phyloP scores from a whole-genome alignment of 805 yeast genomes.

The Ogataea salicorniae region DNA sequence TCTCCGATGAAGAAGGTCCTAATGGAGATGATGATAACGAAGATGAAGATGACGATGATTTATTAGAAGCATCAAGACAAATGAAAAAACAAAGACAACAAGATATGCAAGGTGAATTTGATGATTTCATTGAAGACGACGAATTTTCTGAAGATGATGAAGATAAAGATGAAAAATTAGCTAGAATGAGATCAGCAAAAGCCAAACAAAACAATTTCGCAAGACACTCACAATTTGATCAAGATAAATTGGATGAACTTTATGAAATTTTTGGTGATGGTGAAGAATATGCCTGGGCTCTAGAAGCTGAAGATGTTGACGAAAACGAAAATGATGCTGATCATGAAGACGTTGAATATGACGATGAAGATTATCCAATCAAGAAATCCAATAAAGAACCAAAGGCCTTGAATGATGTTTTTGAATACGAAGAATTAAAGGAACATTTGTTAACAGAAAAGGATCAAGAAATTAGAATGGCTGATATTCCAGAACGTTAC shows the following conservation, averaged over 20 bases:
- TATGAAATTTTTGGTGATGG: conserved; percentile 97
- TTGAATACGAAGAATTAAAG: conserved; percentile 89
- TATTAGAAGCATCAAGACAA: conserved; percentile 26
- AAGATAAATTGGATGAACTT: conserved; percentile 87
- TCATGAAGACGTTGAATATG: conserved; percentile 25
- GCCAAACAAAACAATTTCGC: conserved; percentile 28
- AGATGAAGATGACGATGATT: conserved; percentile 27
- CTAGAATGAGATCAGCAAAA: conserved; percentile 31
- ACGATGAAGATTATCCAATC: conserved; percentile 30
- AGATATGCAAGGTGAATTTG: conserved; percentile 70
- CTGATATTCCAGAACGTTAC: conserved; percentile 89
- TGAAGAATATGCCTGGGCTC: conserved; percentile 96
- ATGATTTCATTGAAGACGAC: conserved; percentile 96
- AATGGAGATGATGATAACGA: conserved; percentile 33
- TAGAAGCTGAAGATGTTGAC: conserved; percentile 76
- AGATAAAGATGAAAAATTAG: conserved; percentile 42
- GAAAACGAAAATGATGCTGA: conserved; percentile 41
- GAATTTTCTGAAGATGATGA: conserved; percentile 90
- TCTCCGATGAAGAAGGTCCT: conserved; percentile 53
- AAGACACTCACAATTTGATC: conserved; percentile 53
- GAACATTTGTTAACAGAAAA: conserved; percentile 88
- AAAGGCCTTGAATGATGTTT: conserved; percentile 76
- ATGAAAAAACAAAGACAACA: conserved; percentile 22
- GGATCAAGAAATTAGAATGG: conserved; percentile 80
- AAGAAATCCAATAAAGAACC: conserved; percentile 33